Percentiles rank a stretch among this genome's conserved stretches.
Conservation (phyloP, 78 protist genomes). For the Dictyostelium citrinum region DNA sequence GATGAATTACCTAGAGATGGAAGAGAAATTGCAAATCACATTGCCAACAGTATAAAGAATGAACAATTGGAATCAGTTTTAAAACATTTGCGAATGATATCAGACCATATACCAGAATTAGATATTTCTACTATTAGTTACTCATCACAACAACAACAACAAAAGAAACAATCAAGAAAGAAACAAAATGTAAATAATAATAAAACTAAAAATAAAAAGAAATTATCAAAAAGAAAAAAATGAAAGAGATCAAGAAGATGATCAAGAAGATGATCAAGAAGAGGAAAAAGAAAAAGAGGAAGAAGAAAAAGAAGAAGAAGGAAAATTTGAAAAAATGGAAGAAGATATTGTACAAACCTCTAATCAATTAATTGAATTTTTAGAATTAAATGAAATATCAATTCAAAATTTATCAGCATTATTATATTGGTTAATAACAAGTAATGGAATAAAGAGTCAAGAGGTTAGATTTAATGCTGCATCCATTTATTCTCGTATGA, state of each 20-base stretch:
- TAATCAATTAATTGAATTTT: constrained; percentile 30
- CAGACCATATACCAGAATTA: neutral
- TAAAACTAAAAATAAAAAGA: neutral
- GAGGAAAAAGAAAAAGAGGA: neutral
- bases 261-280: neutral
- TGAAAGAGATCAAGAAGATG: constrained; percentile 11
- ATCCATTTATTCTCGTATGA: constrained; percentile 32
- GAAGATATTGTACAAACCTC: neutral
- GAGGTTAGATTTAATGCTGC: constrained; percentile 19
- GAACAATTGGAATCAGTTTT: neutral
- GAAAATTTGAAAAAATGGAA: neutral
- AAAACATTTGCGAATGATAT: neutral
- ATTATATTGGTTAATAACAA: constrained; percentile 28
- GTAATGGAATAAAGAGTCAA: neutral
- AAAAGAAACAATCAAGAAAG: neutral
- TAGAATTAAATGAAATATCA: neutral
- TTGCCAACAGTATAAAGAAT: neutral
- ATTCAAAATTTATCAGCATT: neutral
- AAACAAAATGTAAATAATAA: constrained; percentile 3
- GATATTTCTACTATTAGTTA: neutral
- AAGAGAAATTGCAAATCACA: neutral
- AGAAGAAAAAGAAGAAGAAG: neutral
- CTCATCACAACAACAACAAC: neutral
- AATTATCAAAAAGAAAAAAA: constrained; percentile 1
- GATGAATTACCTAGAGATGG: neutral